phyloP scores from a whole-genome alignment of 73 alveolate species.

The Symbiodinium natans region DNA sequence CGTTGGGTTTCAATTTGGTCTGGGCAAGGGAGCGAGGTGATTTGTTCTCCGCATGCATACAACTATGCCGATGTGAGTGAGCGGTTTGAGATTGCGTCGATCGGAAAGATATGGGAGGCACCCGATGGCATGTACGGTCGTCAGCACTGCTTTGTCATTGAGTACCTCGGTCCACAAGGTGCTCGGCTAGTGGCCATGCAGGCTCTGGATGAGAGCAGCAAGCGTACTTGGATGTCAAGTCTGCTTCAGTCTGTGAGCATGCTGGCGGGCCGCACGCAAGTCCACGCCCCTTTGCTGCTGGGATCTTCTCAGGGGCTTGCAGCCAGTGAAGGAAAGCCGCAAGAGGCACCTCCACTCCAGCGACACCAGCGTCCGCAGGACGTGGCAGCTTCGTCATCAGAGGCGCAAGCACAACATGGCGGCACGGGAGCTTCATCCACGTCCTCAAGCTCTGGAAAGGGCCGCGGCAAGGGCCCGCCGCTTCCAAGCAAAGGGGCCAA shows the following conservation, averaged over 20 bases:
- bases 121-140: constrained; percentile 3
- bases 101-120: not conserved
- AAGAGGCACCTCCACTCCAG: not conserved
- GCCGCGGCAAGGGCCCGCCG: constrained; percentile 25
- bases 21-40: not conserved
- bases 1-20: constrained; percentile 82
- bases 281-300: not conserved
- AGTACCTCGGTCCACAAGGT: constrained; percentile 2
- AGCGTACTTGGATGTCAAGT: not conserved
- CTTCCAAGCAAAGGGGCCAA: constrained; percentile 30
- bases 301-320: not conserved
- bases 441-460: constrained; percentile 31
- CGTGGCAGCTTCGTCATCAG: not conserved
- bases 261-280: not conserved
- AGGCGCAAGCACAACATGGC: not conserved
- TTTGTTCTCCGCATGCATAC: not conserved
- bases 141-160: constrained; percentile 45
- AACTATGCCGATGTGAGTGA: constrained; percentile 1
- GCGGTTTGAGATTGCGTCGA: not conserved
- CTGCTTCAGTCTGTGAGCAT: not conserved
- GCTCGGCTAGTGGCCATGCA: constrained; percentile 48
- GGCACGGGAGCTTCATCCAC: not conserved
- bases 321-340: not conserved
- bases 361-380: too few relatives aligned
- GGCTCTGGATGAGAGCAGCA: constrained; percentile 16